A percentile compares a stretch with the other conserved stretches of the same genome.
Evolutionary conservation across 108 stramenopile genomes (phyloP).

Genomic region (Skeletonema marinoi): DNA sequence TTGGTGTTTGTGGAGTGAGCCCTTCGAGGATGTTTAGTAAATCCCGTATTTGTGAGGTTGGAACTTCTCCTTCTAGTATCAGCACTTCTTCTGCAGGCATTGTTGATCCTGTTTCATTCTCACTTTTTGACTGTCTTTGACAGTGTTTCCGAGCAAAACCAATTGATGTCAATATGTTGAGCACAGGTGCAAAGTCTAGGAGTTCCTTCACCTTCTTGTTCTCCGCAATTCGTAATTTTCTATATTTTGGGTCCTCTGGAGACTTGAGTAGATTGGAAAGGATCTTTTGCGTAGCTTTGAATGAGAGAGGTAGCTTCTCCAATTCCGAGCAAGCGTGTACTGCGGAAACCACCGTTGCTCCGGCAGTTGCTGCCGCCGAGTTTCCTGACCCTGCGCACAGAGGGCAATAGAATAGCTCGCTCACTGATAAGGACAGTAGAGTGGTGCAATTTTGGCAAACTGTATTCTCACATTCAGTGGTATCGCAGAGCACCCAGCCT

Average conservation of each 20-base stretch:
- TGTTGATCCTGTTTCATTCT: background rate
- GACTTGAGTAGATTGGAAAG: slow-evolving; percentile 9
- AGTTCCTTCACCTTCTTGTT: slow-evolving; percentile 21
- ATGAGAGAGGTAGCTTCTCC: slow-evolving; percentile 19
- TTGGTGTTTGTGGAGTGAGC: background rate
- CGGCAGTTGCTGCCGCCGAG: slow-evolving; percentile 27
- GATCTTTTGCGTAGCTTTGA: slow-evolving; percentile 14
- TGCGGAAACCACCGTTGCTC: slow-evolving; percentile 18
- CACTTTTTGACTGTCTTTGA: background rate
- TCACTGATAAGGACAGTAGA: slow-evolving; percentile 8
- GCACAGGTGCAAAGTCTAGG: slow-evolving; percentile 21
- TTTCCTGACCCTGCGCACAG: slow-evolving; percentile 21
- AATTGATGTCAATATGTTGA: slow-evolving; percentile 19
- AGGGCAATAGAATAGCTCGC: slow-evolving; percentile 37
- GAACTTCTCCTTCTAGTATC: slow-evolving; percentile 16
- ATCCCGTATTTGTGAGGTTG: slow-evolving; percentile 8
- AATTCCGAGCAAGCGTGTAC: slow-evolving; percentile 14
- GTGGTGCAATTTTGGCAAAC: slow-evolving; percentile 14
- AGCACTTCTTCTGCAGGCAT: slow-evolving; percentile 18
- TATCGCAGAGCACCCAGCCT: slow-evolving; percentile 35
- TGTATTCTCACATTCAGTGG: slow-evolving; percentile 18
- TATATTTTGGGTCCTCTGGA: slow-evolving; percentile 20
- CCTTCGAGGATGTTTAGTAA: slow-evolving; percentile 15
- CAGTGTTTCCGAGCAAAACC: slow-evolving; percentile 6
- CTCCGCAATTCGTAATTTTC: slow-evolving; percentile 10